Conservation (phyloP, 164 flowering plant genomes). For the Stephania cephalantha region DNA sequence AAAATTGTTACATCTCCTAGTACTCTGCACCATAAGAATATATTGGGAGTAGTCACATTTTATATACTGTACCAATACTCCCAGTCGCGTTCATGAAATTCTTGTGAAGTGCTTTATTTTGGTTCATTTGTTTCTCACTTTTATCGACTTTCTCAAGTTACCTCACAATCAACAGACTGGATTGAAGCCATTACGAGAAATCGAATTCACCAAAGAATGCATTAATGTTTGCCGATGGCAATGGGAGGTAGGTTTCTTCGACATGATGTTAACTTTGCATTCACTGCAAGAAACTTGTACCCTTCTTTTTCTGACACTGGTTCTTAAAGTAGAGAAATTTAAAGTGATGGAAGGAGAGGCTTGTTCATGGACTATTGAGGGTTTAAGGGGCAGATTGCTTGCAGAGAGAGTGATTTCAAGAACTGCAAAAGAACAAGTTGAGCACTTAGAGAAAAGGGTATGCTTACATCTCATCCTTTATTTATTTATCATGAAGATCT, state of each 20-base stretch:
- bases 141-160: background rate
- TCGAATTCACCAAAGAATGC: slow-evolving; percentile 7
- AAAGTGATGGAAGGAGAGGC: slow-evolving; percentile 40
- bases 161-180: background rate
- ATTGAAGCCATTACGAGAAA: slow-evolving; percentile 3
- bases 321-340: slow-evolving; percentile 29
- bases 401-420: slow-evolving; percentile 77
- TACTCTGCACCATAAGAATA: background rate
- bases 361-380: slow-evolving; percentile 56
- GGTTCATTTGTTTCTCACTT: background rate
- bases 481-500: background rate
- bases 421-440: slow-evolving; percentile 52
- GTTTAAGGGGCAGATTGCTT: slow-evolving; percentile 75
- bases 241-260: slow-evolving; percentile 35
- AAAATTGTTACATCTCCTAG: background rate
- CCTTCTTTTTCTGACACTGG: slow-evolving; percentile 6
- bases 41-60: background rate
- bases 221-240: slow-evolving; percentile 15
- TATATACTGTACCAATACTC: background rate
- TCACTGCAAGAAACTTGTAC: background rate
- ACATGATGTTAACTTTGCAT: background rate
- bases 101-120: background rate
- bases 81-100: background rate
- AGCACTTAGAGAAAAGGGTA: slow-evolving; percentile 53
- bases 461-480: background rate